Base-by-base conservation (phyloP, 805 yeast species). In the Pichia kluyveri region DNA sequence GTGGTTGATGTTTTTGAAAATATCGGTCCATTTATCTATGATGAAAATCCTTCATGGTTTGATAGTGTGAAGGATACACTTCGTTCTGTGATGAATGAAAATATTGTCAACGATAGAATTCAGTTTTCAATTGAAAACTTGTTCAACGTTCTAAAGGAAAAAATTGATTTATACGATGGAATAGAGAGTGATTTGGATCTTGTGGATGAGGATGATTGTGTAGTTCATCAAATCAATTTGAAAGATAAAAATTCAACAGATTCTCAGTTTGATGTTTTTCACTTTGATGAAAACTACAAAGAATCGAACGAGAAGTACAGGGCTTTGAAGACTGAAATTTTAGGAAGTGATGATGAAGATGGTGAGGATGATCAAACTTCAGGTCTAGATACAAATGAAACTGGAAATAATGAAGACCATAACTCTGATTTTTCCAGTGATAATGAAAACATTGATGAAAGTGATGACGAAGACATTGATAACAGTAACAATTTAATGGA, bases 191-290 rank as follows among this genome's bases (percentile, higher is more conserved):
- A 67, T 4, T 65, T 83, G 27, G 89, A 83, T 61, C 60, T 78
- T 43, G 83, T 83, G 0, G 84, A 79, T 31, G 83, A 77, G 18
- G 82, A 79, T 0, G 89, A 83, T 50, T 73, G 71, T 48, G 65
- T 72, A 7, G 70, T 79, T 0, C 89, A 84, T 58, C 63, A 71
- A 44, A 56, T 83, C 5, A 74, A 72, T 26, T 62, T 85, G 31
- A 80, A 77, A 45, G 85, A 75, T 43, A 64, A 68, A 34, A 59
- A 79, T 18, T 67, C 72, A 39, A 69, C 75, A 1, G 69, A 71
- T 27, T 76, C 73, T 43, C 55, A 63, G 5, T 58, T 83, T 40
- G 76, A 81, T 43, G 48, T 47, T 12, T 84, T 82, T 56, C 59
- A 62, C 26, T 71, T 60, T 55, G 87, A 82, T 52, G 65, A 65